Evolutionary conservation across 1,139 yeast genomes (phyloP), one percentile per base, ranked within the genome.

Genomic region (Candida glucosophila): DNA sequence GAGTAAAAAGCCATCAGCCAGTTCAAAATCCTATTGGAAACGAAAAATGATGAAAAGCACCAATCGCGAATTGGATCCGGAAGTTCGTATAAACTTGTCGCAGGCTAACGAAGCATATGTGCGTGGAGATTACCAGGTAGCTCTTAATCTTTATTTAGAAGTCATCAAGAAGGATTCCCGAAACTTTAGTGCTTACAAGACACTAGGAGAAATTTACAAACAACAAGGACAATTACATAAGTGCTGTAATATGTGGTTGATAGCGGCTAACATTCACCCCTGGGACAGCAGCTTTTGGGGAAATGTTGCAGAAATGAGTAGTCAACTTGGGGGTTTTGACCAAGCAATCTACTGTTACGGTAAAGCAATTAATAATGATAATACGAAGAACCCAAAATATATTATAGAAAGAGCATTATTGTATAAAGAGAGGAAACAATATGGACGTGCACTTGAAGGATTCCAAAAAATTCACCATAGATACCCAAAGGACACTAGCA

Each of bases 301-400:
- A 17, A 73, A 69, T 24, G 85, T 85, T 18, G 97, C 93, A 0
- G 81, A 76, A 29, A 53, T 83, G 31, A 77, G 94, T 30, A 61
- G 64, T 5, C 79, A 78, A 22, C 54, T 81, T 38, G 92, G 85
- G 1, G 80, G 77, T 39, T 59, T 66, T 3, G 74, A 80, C 20
- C 95, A 85, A 47, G 96, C 97, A 0, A 67, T 85, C 9, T 74
- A 77, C 39, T 85, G 95, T 56, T 86, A 77, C 44, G 68, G 78
- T 14, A 69, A 79, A 29, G 94, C 92, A 1, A 71, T 82, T 10
- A 9, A 17, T 8, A 64, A 78, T 3, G 75, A 76, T 29, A 48
- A 54, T 11, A 58, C 61, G 15, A 66, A 65, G 25, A 73, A 74
- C 29, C 67, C 70, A 33, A 68, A 65, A 15, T 67, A 69, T 15